Evolutionary conservation across 139 green algal genomes (phyloP).

Genomic region (Micromonas commoda): DNA sequence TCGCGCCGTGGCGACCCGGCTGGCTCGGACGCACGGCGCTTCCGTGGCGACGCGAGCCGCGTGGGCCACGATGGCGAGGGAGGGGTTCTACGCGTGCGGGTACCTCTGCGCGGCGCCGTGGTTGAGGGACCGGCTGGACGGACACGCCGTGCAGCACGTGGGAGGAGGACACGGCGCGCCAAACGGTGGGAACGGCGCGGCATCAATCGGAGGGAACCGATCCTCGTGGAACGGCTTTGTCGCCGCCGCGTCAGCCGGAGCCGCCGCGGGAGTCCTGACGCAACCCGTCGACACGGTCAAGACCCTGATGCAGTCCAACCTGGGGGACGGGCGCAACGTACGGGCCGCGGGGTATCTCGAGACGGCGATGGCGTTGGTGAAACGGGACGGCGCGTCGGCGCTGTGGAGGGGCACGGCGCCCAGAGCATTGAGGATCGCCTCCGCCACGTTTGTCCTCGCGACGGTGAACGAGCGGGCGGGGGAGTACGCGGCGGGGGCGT

Average conservation of each 20-base stretch:
- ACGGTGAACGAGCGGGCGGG: no score
- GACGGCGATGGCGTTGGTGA: no score
- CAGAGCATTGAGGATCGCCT: not conserved
- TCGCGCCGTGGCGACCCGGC: no score
- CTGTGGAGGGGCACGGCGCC: not conserved
- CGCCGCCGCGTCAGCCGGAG: no score
- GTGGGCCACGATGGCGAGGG: not conserved
- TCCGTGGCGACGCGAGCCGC: not conserved
- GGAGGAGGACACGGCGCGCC: no score
- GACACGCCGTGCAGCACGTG: no score
- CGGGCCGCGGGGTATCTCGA: not conserved
- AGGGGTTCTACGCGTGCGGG: not conserved
- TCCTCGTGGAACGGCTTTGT: not conserved
- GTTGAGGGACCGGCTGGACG: not conserved
- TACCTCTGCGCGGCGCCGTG: not conserved
- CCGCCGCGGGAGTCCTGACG: not conserved
- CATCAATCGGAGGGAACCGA: no score
- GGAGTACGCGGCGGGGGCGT: no score
- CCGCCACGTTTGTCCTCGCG: no score
- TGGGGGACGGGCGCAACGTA: not conserved
- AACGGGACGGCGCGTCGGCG: no score
- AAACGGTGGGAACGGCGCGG: no score
- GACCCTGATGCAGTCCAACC: not conserved
- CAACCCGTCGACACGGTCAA: not conserved
- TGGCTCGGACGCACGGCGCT: not conserved